A percentile compares a stretch with the other conserved stretches of the same genome.
phyloP scores from a whole-genome alignment of 1,284 basidiomycete species.

The Trichosporon sp. region DNA sequence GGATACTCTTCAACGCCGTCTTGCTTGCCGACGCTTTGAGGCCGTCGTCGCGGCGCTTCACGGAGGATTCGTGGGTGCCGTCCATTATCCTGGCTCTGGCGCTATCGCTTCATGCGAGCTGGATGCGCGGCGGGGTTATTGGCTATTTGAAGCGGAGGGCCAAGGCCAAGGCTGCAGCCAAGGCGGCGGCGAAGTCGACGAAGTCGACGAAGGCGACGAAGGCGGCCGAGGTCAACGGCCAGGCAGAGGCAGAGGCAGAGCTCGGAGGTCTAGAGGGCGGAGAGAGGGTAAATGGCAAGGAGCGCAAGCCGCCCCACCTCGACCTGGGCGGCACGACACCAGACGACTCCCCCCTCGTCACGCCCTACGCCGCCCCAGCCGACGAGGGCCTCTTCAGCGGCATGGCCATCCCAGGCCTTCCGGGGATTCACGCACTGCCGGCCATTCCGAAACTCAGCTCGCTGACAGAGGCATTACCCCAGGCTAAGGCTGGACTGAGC shows the following conservation, averaged over 20 bases:
- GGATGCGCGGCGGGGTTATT: constrained; percentile 56
- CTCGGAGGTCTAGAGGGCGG: too few relatives aligned
- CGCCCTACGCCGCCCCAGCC: constrained; percentile 36
- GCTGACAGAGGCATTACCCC: constrained; percentile 19
- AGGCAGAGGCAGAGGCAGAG: background rate
- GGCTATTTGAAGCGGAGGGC: constrained; percentile 52
- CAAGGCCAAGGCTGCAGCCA: background rate
- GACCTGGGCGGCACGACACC: constrained; percentile 23
- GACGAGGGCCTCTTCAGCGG: constrained; percentile 26
- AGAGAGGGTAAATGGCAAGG: too few relatives aligned
- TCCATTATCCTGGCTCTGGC: constrained; percentile 49
- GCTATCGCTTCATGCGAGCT: constrained; percentile 54
- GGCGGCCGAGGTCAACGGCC: background rate
- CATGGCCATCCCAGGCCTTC: constrained; percentile 11
- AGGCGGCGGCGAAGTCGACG: background rate
- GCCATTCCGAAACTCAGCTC: constrained; percentile 17
- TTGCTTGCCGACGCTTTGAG: constrained; percentile 48
- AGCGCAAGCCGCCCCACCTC: background rate
- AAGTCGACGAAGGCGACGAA: too few relatives aligned
- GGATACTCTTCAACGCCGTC: constrained; percentile 54
- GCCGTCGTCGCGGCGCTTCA: constrained; percentile 36
- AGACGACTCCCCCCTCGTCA: constrained; percentile 41
- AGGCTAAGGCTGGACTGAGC: constrained; percentile 18
- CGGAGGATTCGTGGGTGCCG: constrained; percentile 48
- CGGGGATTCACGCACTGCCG: constrained; percentile 9